Conservation (phyloP, 2,329 filamentous ascomycete species). For the Fusarium bactridioides region DNA sequence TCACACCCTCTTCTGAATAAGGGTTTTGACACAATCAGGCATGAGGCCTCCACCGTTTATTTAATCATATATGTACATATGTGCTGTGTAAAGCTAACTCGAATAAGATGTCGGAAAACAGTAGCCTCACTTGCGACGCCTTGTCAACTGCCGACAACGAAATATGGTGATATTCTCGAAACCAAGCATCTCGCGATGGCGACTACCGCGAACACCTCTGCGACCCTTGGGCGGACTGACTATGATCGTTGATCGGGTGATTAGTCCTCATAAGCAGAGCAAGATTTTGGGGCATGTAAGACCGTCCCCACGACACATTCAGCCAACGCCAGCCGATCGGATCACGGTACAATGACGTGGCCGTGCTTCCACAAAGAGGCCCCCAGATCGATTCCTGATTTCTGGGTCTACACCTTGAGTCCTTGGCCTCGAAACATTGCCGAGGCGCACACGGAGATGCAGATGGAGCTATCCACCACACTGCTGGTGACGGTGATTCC, state of each 20-base stretch:
- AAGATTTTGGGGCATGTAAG: constrained; percentile 29
- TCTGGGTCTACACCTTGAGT: constrained; percentile 26
- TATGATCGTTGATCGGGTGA: constrained; percentile 8
- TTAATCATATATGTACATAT: not conserved
- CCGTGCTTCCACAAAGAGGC: constrained; percentile 22
- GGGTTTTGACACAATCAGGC: not conserved
- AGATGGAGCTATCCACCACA: constrained; percentile 7
- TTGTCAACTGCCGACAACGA: constrained; percentile 29
- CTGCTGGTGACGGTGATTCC: constrained; percentile 26
- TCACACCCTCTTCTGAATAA: not conserved
- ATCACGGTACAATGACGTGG: constrained; percentile 42
- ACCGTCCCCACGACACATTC: constrained; percentile 21
- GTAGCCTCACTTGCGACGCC: not conserved
- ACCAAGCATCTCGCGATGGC: constrained; percentile 13
- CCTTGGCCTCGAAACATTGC: constrained; percentile 26
- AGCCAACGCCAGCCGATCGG: constrained; percentile 37
- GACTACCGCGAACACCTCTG: not conserved
- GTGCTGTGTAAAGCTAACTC: not conserved
- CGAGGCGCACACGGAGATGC: constrained; percentile 23
- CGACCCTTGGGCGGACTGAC: not conserved
- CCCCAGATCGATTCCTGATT: constrained; percentile 37
- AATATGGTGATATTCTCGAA: constrained; percentile 7
- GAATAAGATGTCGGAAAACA: not conserved
- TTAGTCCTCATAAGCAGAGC: constrained; percentile 12
- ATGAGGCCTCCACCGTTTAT: constrained; percentile 13